phyloP scores from a whole-genome alignment of 257 asterid species.

The Solanum piurae region DNA sequence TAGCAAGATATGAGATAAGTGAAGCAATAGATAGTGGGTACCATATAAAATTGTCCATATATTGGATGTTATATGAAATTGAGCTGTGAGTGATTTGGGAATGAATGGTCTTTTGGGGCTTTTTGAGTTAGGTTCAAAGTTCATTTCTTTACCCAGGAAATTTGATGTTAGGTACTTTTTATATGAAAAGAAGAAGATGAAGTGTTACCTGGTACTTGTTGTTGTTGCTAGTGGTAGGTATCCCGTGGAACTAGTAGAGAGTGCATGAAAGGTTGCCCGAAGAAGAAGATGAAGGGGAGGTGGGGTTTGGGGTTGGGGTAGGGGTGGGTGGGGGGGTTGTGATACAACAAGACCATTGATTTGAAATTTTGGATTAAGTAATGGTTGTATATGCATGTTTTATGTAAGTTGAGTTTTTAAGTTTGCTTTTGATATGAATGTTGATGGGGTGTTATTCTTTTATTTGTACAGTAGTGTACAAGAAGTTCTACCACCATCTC shows the following conservation, averaged over 20 bases:
- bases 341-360: not conserved
- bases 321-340: not conserved
- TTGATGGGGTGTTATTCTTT: not conserved
- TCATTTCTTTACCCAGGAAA: not conserved
- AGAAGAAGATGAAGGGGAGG: not conserved
- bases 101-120: not conserved
- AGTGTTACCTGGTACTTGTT: not conserved
- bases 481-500: slow-evolving; percentile 42
- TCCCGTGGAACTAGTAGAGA: not conserved
- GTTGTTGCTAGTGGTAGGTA: not conserved
- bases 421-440: not conserved
- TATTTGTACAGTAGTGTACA: slow-evolving; percentile 18
- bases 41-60: not conserved
- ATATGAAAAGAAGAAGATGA: not conserved
- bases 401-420: not conserved
- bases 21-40: not conserved
- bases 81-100: not conserved
- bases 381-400: not conserved
- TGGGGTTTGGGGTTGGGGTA: not conserved
- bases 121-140: not conserved
- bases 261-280: not conserved
- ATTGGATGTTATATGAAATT: not conserved
- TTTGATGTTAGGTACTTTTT: not conserved
- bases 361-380: not conserved
- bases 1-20: no score